Conservation (phyloP, 1,139 yeast genomes). For the Neolecta irregularis region DNA sequence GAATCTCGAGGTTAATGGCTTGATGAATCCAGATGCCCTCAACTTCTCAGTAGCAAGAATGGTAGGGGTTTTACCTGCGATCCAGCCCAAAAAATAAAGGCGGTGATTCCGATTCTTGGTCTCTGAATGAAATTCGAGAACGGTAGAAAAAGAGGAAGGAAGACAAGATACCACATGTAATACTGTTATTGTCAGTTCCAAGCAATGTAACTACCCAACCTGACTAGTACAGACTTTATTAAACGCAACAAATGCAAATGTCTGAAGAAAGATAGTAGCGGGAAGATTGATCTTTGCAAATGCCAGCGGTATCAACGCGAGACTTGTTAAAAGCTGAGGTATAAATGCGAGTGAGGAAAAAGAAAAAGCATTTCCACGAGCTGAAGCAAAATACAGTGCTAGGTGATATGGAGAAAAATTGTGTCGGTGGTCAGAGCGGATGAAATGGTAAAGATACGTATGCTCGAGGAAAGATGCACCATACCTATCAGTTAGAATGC, state of each 20-base stretch:
- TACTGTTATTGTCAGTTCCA: conserved; percentile 28
- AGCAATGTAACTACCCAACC: conserved; percentile 4
- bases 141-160: conserved; percentile 56
- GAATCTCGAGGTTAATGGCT: conserved; percentile 70
- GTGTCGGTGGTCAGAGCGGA: conserved; percentile 82
- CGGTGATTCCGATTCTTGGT: conserved; percentile 20
- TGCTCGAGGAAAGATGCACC: conserved; percentile 66
- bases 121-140: conserved; percentile 27
- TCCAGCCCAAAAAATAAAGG: conserved; percentile 43
- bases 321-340: conserved; percentile 60
- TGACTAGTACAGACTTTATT: conserved; percentile 92
- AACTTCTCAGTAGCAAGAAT: not conserved
- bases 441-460: conserved; percentile 68
- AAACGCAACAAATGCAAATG: conserved; percentile 76
- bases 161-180: conserved; percentile 81
- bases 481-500: conserved; percentile 25
- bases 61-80: conserved; percentile 32
- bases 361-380: conserved; percentile 18
- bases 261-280: conserved; percentile 70
- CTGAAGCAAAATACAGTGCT: conserved; percentile 40
- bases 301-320: conserved; percentile 42
- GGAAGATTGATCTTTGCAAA: conserved; percentile 40
- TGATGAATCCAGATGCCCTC: conserved; percentile 55
- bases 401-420: conserved; percentile 82
- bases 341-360: conserved; percentile 35